Conservation (phyloP, 2,329 filamentous ascomycete genomes). For the Clarireedia paspali region DNA sequence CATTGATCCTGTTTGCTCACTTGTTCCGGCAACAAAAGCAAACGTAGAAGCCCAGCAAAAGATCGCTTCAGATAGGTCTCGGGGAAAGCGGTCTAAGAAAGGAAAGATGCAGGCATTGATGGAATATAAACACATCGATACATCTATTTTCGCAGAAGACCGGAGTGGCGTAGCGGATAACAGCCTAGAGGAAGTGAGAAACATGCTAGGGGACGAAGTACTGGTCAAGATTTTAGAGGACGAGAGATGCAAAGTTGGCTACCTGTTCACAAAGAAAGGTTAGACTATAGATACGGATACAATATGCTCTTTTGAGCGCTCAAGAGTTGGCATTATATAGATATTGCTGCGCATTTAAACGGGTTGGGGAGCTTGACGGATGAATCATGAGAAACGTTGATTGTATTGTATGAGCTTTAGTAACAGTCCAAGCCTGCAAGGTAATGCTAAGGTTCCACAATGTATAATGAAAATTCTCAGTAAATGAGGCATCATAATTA, state of each 20-base stretch:
- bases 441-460: too few relatives aligned
- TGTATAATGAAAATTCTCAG: too few relatives aligned
- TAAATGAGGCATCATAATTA: neutral
- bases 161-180: slow-evolving; percentile 27
- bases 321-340: neutral
- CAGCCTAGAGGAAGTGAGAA: slow-evolving; percentile 29
- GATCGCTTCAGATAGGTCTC: slow-evolving; percentile 29
- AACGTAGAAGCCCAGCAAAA: slow-evolving; percentile 39
- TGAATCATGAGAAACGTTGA: neutral
- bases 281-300: neutral
- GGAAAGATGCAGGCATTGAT: slow-evolving; percentile 40
- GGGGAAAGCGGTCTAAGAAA: slow-evolving; percentile 26
- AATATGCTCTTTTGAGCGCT: slow-evolving; percentile 3
- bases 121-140: slow-evolving; percentile 46
- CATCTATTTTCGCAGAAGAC: slow-evolving; percentile 29
- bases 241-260: slow-evolving; percentile 34
- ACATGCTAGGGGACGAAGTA: slow-evolving; percentile 41
- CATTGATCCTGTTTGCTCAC: slow-evolving; percentile 10
- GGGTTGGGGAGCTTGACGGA: too few relatives aligned
- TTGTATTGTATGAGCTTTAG: neutral
- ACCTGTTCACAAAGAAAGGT: slow-evolving; percentile 38
- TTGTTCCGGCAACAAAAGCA: slow-evolving; percentile 36
- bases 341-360: neutral
- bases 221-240: slow-evolving; percentile 41
- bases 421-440: neutral